Percentiles rank a stretch among this genome's conserved stretches.
These are phyloP conservation scores for Adansonia digitata DNA, from an alignment of 345 rosid genomes.

Conservation along the genomic window DNA sequence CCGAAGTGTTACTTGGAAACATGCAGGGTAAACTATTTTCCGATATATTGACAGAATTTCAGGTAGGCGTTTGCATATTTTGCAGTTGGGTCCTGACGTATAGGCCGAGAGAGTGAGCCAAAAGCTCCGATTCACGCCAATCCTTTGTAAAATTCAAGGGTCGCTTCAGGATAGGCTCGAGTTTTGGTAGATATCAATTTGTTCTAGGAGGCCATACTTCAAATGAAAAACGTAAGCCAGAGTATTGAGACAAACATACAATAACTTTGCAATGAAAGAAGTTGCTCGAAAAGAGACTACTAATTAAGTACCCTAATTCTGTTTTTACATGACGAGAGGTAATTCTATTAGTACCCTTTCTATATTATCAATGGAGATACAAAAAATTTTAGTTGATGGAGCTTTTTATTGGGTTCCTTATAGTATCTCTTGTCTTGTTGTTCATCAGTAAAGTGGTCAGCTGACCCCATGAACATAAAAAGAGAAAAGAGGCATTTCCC, in stretches of 20 bases:
- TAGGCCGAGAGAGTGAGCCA: not conserved
- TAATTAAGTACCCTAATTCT: not conserved
- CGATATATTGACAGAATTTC: no score
- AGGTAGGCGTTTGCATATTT: not conserved
- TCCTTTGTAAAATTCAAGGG: not conserved
- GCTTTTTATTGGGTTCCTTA: constrained; percentile 22
- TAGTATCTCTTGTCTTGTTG: constrained; percentile 4
- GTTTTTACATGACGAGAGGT: constrained; percentile 18
- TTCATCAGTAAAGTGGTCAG: constrained; percentile 14
- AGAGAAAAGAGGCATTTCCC: not conserved
- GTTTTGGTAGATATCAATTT: not conserved
- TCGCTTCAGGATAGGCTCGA: not conserved
- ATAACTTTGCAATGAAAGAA: not conserved
- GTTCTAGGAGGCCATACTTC: not conserved
- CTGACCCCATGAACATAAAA: constrained; percentile 16
- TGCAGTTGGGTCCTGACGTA: not conserved
- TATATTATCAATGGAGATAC: constrained; percentile 22
- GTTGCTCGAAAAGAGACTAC: not conserved
- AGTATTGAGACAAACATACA: not conserved
- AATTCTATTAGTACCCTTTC: constrained; percentile 9
- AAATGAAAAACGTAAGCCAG: not conserved
- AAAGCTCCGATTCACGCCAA: not conserved
- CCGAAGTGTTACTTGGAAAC: not conserved
- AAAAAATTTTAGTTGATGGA: constrained; percentile 18
- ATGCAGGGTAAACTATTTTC: not conserved